Conservation (phyloP, 345 rosid genomes). For the Boechera stricta region DNA sequence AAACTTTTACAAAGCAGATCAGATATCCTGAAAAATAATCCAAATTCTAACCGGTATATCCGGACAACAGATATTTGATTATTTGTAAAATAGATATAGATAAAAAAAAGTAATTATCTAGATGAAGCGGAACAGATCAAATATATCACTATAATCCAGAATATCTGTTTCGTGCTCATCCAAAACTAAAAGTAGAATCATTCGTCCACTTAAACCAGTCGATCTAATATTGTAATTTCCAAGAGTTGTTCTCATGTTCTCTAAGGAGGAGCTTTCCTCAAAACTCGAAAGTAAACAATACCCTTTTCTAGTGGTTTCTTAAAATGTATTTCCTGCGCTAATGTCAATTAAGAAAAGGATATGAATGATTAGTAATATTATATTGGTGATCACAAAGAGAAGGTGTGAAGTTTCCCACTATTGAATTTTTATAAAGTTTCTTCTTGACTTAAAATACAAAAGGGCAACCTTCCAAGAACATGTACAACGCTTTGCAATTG, state of each 20-base stretch:
- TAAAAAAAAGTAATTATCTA: no score
- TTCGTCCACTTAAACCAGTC: neutral
- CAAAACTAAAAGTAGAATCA: neutral
- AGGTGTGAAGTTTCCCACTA: slow-evolving; percentile 38
- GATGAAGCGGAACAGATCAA: no score
- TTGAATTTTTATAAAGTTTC: slow-evolving; percentile 7
- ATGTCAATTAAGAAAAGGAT: slow-evolving; percentile 5
- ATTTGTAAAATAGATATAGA: no score
- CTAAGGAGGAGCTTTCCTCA: neutral
- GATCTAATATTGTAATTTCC: neutral
- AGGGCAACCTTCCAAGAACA: slow-evolving; percentile 18
- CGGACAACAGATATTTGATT: no score
- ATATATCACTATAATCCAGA: no score
- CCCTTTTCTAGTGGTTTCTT: neutral
- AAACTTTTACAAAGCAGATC: no score
- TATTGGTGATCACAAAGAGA: neutral
- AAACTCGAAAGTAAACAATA: neutral
- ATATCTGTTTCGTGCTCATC: no score
- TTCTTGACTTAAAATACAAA: slow-evolving; percentile 28
- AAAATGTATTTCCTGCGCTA: neutral
- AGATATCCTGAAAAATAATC: no score
- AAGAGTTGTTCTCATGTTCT: neutral
- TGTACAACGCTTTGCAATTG: slow-evolving; percentile 6
- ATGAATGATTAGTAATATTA: slow-evolving; percentile 2
- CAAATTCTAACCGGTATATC: no score